phyloP scores from a whole-genome alignment of 371 early-diverging fungal genomes.

The Haplosporangium sp. region DNA sequence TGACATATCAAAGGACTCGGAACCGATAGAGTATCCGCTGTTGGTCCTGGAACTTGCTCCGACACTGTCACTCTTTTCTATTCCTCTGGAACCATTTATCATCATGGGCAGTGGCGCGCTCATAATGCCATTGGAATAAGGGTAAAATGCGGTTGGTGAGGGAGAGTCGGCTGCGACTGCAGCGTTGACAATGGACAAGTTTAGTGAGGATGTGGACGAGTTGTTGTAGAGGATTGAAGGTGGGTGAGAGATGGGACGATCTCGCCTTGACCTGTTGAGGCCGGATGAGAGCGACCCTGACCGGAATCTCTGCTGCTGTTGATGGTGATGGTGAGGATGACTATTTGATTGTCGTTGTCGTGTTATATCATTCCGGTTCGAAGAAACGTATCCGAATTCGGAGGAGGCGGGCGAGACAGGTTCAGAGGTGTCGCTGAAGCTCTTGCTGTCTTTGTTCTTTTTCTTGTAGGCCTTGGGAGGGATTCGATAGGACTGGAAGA shows the following conservation, averaged over 20 bases:
- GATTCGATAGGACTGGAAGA: slow-evolving; percentile 53
- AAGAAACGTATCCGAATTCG: slow-evolving; percentile 12
- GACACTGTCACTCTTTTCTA: neutral
- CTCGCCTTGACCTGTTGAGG: slow-evolving; percentile 11
- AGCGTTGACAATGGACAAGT: slow-evolving; percentile 50
- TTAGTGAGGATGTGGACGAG: slow-evolving; percentile 40
- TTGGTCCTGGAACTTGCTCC: slow-evolving; percentile 20
- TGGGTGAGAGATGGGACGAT: slow-evolving; percentile 42
- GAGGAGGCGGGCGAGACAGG: slow-evolving; percentile 26
- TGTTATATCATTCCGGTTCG: neutral
- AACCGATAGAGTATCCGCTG: slow-evolving; percentile 39
- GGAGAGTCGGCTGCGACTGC: slow-evolving; percentile 37
- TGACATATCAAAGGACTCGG: slow-evolving; percentile 28
- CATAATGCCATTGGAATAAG: slow-evolving; percentile 3
- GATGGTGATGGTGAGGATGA: slow-evolving; percentile 2
- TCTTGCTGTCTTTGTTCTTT: slow-evolving; percentile 14
- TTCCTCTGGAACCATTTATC: slow-evolving; percentile 10
- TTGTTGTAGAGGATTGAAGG: slow-evolving; percentile 31
- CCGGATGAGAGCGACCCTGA: slow-evolving; percentile 32
- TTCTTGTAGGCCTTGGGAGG: slow-evolving; percentile 54
- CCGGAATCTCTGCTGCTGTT: slow-evolving; percentile 16
- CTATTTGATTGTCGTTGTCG: neutral
- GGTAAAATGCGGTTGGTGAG: slow-evolving; percentile 10
- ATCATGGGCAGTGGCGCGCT: slow-evolving; percentile 37
- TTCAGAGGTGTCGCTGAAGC: slow-evolving; percentile 8